A percentile compares a stretch with the other conserved stretches of the same genome.
Conservation (phyloP, 2,329 filamentous ascomycete genomes). For the Fusarium nodosum region DNA sequence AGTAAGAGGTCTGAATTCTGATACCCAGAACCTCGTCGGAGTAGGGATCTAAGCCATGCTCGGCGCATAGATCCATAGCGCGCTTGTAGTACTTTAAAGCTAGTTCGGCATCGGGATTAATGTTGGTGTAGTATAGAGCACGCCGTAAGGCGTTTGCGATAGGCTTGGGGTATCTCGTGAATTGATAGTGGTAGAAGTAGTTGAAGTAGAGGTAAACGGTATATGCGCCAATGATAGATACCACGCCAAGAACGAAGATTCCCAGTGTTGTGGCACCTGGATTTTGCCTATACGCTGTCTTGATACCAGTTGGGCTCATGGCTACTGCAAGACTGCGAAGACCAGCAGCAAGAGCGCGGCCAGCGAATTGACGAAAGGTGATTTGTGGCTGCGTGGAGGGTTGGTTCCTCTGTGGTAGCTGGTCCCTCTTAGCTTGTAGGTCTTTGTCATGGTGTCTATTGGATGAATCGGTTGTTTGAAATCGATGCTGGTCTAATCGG, state of each 20-base stretch:
- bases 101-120: conserved; percentile 77
- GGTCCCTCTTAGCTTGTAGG: conserved; percentile 39
- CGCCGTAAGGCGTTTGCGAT: conserved; percentile 84
- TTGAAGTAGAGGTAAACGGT: conserved; percentile 62
- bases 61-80: conserved; percentile 79
- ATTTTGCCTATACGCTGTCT: conserved; percentile 53
- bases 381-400: conserved; percentile 45
- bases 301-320: conserved; percentile 55
- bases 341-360: conserved; percentile 52
- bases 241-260: conserved; percentile 51
- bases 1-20: conserved; percentile 82
- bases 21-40: conserved; percentile 93
- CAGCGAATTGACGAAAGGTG: conserved; percentile 52
- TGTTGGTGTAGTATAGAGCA: conserved; percentile 89
- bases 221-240: conserved; percentile 50
- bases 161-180: conserved; percentile 73
- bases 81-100: conserved; percentile 87
- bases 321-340: conserved; percentile 54
- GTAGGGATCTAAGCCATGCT: conserved; percentile 85
- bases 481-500: conserved; percentile 48
- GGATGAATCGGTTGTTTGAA: conserved; percentile 46
- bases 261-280: conserved; percentile 52
- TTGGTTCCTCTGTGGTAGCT: conserved; percentile 46
- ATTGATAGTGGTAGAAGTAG: conserved; percentile 68
- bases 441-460: conserved; percentile 28